A percentile compares a stretch with the other conserved stretches of the same genome.
Conservation (phyloP, 768 basidiomycete species). For the Boletus eberwhitei region DNA sequence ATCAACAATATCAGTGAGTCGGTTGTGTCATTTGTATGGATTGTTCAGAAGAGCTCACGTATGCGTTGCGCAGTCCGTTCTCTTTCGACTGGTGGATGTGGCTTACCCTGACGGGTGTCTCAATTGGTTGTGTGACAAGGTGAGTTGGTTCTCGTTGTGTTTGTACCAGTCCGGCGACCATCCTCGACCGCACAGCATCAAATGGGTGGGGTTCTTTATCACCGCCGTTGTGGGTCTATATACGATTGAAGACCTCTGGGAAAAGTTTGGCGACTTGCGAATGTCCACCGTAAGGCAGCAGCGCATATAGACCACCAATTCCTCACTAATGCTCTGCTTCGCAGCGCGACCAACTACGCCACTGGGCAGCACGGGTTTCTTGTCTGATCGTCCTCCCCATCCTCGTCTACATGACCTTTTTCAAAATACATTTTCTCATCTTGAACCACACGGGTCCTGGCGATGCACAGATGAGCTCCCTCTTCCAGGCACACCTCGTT, state of each 20-base stretch:
- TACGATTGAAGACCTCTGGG: slow-evolving; percentile 97
- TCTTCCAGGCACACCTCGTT: slow-evolving; percentile 94
- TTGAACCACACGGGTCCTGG: slow-evolving; percentile 94
- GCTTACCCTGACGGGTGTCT: slow-evolving; percentile 88
- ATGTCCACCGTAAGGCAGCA: slow-evolving; percentile 76
- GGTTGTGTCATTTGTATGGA: not conserved
- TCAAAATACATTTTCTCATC: slow-evolving; percentile 96
- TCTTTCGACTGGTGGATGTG: slow-evolving; percentile 97
- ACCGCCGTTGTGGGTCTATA: slow-evolving; percentile 94
- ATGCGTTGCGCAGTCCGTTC: slow-evolving; percentile 61
- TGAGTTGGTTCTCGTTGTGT: slow-evolving; percentile 26
- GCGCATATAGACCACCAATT: not conserved
- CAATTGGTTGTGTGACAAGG: slow-evolving; percentile 95
- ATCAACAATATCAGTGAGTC: slow-evolving; percentile 88
- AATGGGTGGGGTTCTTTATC: slow-evolving; percentile 94
- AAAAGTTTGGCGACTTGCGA: slow-evolving; percentile 93
- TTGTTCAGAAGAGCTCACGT: slow-evolving; percentile 1
- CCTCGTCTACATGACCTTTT: slow-evolving; percentile 88
- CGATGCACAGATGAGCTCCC: slow-evolving; percentile 96
- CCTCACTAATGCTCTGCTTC: slow-evolving; percentile 3
- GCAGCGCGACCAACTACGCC: slow-evolving; percentile 81
- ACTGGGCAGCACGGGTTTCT: slow-evolving; percentile 84
- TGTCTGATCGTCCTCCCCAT: slow-evolving; percentile 90
- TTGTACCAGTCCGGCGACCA: not conserved
- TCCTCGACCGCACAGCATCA: slow-evolving; percentile 56